A percentile compares a stretch with the other conserved stretches of the same genome.
phyloP scores from a whole-genome alignment of 805 yeast genomes.

The Ogataea minuta region DNA sequence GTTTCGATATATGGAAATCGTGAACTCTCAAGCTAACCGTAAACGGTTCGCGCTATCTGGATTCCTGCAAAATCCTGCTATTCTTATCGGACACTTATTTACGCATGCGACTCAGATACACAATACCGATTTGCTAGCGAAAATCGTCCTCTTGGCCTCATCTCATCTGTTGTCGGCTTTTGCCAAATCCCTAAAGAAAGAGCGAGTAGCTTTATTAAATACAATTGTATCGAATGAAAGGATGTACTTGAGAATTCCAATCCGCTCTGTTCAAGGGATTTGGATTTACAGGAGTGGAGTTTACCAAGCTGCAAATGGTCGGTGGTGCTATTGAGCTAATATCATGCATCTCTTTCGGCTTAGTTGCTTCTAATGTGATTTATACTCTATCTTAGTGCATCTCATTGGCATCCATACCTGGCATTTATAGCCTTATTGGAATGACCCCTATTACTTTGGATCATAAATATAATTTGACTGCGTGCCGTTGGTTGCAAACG shows the following conservation, averaged over 20 bases:
- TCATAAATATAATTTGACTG: conserved; percentile 21
- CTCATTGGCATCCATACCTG: conserved; percentile 37
- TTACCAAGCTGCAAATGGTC: conserved; percentile 8
- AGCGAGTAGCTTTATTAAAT: too few species aligned
- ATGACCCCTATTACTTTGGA: conserved; percentile 43
- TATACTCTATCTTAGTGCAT: conserved; percentile 29
- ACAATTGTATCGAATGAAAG: conserved; percentile 40
- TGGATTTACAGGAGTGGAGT: conserved; percentile 9
- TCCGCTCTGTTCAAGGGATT: conserved; percentile 23
- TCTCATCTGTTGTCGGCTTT: too few species aligned
- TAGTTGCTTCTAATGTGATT: neutral
- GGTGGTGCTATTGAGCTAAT: conserved; percentile 9
- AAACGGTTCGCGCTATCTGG: too few species aligned
- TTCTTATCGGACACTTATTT: too few species aligned
- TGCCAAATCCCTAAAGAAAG: too few species aligned
- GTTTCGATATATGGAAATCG: too few species aligned
- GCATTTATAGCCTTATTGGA: conserved; percentile 38
- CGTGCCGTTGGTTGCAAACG: conserved; percentile 9
- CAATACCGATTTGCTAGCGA: too few species aligned
- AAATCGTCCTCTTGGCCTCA: too few species aligned
- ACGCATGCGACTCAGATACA: too few species aligned
- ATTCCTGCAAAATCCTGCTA: too few species aligned
- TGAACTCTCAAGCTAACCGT: too few species aligned
- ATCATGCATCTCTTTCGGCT: conserved; percentile 4
- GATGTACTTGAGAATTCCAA: conserved; percentile 29